Evolutionary conservation across 768 basidiomycete genomes (phyloP), one percentile per base, ranked within the genome.

Genomic region (Pisolithus marmoratus): DNA sequence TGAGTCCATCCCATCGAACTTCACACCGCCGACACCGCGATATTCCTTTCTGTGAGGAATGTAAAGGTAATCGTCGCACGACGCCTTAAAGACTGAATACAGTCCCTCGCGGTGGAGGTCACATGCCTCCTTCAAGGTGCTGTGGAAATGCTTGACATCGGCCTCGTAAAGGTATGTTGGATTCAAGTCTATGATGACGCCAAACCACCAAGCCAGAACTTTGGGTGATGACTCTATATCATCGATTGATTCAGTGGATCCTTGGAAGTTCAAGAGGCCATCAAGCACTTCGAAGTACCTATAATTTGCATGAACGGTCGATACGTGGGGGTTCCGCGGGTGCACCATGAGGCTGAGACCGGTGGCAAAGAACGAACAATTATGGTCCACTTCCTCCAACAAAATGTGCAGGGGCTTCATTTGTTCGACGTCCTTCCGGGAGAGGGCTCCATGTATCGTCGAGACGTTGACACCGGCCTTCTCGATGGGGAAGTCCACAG

Each of bases 1-100:
- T 1, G 66, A 56, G 38, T 65, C 58, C 50, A 81, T 67, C 57
- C 81, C 78, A 60, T 82, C 80, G 57, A 82, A 82, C 61, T 80
- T 80, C 54, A 82, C 70, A 5, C 81, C 81, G 34, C 81, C 79
- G 36, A 82, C 63, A 3, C 80, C 81, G 8, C 80, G 64, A n/a
- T 71, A 68, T 62, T 82, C 79, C 17, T 56, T 51, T 7, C 80
- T 68, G 57, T 82, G 81, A 2, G 75, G 70, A 58, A 81, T 73
- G 58, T 66, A 74, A 60, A 82, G 77, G 62, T 82, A 79, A 58
- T 75, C 68, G 60, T 82, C 79, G 58, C 78, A 80, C 67, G 77
- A 79, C 15, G 63, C 51, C 58, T 82, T 82, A 67, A 77, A 79
- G 2, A 64, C 57, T 0, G 67, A 60, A 63, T 78, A 79, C 55